Base-by-base conservation (phyloP, 176 grass and related monocot species). In the Tillandsia fasciculata region DNA sequence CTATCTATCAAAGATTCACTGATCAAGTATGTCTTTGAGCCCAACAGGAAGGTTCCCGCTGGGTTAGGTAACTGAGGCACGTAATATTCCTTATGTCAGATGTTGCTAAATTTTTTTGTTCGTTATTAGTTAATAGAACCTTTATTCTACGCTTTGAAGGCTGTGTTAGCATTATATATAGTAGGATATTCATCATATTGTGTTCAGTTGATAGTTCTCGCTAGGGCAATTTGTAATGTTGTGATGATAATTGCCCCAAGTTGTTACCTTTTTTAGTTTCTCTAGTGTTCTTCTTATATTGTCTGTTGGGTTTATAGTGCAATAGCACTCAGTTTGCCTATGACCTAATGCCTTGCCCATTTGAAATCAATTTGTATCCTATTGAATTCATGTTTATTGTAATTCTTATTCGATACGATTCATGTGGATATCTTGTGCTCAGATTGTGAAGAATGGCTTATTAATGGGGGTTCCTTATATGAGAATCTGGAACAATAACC, bases 21-120 rank as follows among this genome's bases (percentile, higher is more conserved):
- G 68, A 84, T 89, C 77, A 86, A 82, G 77, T 84, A 83, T 84
- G 86, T 93, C 65, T 86, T 93, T 65, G 83, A 89, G 74, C 90
- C 80, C 33, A 93, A 89, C 72, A 89, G 76, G 72, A 88, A 80
- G 83, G 90, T 89, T 33, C 81, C 85, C 10, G 17, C 49, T 14
- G 33, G 65, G 27, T n/a, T 67, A 49, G 65, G 7, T 76, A 80
- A 79, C 26, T 87, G 58, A 83, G 57, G 27, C 18, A 22, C 18
- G 2, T 11, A 48, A 28, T 61, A 61, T 61, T 61, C 10, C 56
- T 61, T 18, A 20, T 8, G 56, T 61, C 1, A 8, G 15, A 23
- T 61, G 22, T 61, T 61, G 33, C 33, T 42, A 42, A 61, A 61
- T 2, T 20, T 61, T 61, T 61, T 18, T 20, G 22, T 15, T 61